Conservation (phyloP, 306 rosid genomes). For the Acacia melanoxylon region DNA sequence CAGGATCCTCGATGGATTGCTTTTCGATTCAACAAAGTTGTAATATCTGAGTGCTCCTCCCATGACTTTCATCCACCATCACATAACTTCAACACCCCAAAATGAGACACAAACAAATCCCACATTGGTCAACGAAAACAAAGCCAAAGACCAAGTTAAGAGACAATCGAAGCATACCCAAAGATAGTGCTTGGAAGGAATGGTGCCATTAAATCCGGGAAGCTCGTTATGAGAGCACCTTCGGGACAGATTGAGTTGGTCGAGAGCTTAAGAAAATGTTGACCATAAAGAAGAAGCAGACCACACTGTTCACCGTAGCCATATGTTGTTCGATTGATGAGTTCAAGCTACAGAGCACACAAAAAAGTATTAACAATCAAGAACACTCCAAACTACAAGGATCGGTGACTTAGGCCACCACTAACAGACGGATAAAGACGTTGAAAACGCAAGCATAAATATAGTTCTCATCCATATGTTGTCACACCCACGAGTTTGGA, state of each 20-base stretch:
- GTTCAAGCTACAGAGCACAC: not conserved
- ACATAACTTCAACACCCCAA: constrained; percentile 20
- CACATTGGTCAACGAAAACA: not conserved
- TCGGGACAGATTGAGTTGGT: constrained; percentile 22
- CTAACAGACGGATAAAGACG: not conserved
- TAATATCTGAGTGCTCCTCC: constrained; percentile 77
- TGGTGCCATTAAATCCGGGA: constrained; percentile 24
- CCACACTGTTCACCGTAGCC: not conserved
- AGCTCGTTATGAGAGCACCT: constrained; percentile 11
- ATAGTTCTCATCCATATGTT: not conserved
- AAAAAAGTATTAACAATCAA: not conserved
- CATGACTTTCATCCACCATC: constrained; percentile 41
- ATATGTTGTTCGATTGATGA: not conserved
- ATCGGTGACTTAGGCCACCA: not conserved
- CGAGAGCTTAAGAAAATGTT: not conserved
- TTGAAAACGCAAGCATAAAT: not conserved
- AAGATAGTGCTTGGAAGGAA: constrained; percentile 26
- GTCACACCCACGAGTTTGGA: no score
- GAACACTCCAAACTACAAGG: not conserved
- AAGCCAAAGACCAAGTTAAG: not conserved
- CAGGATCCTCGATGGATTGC: constrained; percentile 81
- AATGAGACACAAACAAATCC: not conserved
- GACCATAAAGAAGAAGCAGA: not conserved
- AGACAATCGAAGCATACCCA: constrained; percentile 3
- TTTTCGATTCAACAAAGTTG: constrained; percentile 74